Evolutionary conservation across 768 basidiomycete genomes (phyloP).

Genomic region (Termitomyces sp.): DNA sequence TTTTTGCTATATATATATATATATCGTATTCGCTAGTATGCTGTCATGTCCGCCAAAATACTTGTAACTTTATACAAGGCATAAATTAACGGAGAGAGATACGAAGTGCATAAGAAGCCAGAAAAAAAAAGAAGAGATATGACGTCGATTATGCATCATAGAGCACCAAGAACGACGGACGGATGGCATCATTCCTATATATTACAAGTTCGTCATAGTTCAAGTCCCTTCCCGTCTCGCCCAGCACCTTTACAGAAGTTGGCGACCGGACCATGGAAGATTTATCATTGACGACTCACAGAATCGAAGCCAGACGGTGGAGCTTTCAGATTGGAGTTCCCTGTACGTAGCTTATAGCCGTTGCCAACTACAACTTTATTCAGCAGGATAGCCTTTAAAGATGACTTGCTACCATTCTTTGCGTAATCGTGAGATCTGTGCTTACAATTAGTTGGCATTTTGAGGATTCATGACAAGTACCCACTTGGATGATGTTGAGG

Average conservation of each 20-base stretch:
- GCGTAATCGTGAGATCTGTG: constrained; percentile 69
- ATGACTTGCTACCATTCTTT: constrained; percentile 37
- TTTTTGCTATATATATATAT: no score
- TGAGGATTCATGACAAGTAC: constrained; percentile 7
- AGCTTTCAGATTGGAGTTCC: constrained; percentile 47
- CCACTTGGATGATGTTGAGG: constrained; percentile 73
- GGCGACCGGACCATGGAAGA: not conserved
- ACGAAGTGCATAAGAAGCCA: not conserved
- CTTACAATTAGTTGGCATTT: not conserved
- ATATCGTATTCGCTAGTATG: not conserved
- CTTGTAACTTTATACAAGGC: not conserved
- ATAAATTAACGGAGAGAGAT: not conserved
- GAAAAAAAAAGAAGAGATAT: not conserved
- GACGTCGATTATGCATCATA: constrained; percentile 42
- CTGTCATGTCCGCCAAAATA: not conserved
- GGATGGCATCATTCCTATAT: constrained; percentile 65
- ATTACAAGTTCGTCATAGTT: constrained; percentile 73
- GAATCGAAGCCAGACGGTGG: constrained; percentile 66
- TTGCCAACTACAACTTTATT: constrained; percentile 73
- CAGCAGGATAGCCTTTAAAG: constrained; percentile 57
- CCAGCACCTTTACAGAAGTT: constrained; percentile 44
- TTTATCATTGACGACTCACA: constrained; percentile 30
- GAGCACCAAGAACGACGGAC: constrained; percentile 66
- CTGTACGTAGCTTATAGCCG: constrained; percentile 59
- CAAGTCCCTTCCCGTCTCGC: constrained; percentile 59